These are phyloP conservation scores for Flaveria brownii DNA, from an alignment of 129 eudicot species.

Conservation along the genomic window DNA sequence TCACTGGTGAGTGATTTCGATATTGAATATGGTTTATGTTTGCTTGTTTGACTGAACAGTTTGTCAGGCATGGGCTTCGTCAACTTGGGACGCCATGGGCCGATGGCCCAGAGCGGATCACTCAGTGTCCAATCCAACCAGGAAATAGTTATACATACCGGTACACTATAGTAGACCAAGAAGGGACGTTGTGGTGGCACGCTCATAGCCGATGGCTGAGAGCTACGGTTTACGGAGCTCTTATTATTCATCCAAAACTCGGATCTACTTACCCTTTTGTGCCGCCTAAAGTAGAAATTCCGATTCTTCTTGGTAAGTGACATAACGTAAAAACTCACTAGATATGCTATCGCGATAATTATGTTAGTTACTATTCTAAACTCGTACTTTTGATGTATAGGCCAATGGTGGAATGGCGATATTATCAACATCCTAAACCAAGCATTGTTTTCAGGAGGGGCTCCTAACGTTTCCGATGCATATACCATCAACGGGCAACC, in stretches of 20 bases:
- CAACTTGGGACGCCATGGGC: slow-evolving; percentile 87
- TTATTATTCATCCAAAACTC: slow-evolving; percentile 55
- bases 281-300: slow-evolving; percentile 60
- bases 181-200: slow-evolving; percentile 91
- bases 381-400: slow-evolving; percentile 34
- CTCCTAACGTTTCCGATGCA: slow-evolving; percentile 74
- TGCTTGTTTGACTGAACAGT: not conserved
- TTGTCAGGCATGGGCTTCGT: slow-evolving; percentile 78
- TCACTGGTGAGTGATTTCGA: slow-evolving; percentile 48
- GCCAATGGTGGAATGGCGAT: slow-evolving; percentile 87
- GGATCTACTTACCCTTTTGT: slow-evolving; percentile 66
- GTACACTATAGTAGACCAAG: slow-evolving; percentile 61
- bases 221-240: slow-evolving; percentile 85
- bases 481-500: slow-evolving; percentile 84
- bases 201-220: slow-evolving; percentile 88
- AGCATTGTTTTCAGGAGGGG: slow-evolving; percentile 59
- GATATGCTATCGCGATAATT: not conserved
- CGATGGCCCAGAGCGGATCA: slow-evolving; percentile 77
- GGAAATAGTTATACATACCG: slow-evolving; percentile 68
- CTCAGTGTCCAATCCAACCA: slow-evolving; percentile 82
- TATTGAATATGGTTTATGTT: not conserved
- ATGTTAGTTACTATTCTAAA: not conserved
- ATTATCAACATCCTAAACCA: slow-evolving; percentile 53
- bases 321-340: not conserved
- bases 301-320: slow-evolving; percentile 63